phyloP scores from a whole-genome alignment of 2,329 filamentous ascomycete species.

The Cladosporium sp. region DNA sequence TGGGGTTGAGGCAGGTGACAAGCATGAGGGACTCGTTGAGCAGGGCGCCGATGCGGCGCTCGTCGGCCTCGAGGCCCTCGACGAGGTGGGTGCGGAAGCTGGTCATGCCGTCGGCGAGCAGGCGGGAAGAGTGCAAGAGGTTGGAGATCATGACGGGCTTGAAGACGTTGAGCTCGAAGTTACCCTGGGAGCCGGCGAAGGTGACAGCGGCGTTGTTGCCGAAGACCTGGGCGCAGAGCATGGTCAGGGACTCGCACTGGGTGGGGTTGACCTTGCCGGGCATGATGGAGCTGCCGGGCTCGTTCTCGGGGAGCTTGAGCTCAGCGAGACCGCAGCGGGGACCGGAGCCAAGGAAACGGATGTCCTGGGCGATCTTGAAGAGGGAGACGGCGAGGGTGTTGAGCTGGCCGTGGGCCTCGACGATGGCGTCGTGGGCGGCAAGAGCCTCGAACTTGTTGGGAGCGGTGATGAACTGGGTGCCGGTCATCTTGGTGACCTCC shows the following conservation, averaged over 20 bases:
- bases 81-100: constrained; percentile 96
- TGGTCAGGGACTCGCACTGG: constrained; percentile 95
- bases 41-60: constrained; percentile 84
- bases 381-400: constrained; percentile 91
- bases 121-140: constrained; percentile 85
- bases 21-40: constrained; percentile 98
- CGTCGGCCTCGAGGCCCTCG: constrained; percentile 84
- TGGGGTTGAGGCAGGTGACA: constrained; percentile 94
- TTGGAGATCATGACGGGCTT: constrained; percentile 97
- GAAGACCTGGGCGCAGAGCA: constrained; percentile 97
- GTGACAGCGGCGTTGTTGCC: constrained; percentile 94
- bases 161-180: constrained; percentile 99
- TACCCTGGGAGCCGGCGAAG: constrained; percentile 93
- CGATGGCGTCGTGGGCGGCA: constrained; percentile 91
- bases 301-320: constrained; percentile 92
- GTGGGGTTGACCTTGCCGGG: constrained; percentile 99
- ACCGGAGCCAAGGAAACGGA: constrained; percentile 93
- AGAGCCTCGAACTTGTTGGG: constrained; percentile 99
- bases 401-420: constrained; percentile 88
- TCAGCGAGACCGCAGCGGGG: constrained; percentile 95
- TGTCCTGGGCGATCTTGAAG: constrained; percentile 97
- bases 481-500: constrained; percentile 90
- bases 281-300: constrained; percentile 98
- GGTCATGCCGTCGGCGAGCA: constrained; percentile 88
- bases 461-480: constrained; percentile 89